These are phyloP conservation scores for Lachancea meyersii DNA, from an alignment of 805 yeast genomes.

Conservation along the genomic window DNA sequence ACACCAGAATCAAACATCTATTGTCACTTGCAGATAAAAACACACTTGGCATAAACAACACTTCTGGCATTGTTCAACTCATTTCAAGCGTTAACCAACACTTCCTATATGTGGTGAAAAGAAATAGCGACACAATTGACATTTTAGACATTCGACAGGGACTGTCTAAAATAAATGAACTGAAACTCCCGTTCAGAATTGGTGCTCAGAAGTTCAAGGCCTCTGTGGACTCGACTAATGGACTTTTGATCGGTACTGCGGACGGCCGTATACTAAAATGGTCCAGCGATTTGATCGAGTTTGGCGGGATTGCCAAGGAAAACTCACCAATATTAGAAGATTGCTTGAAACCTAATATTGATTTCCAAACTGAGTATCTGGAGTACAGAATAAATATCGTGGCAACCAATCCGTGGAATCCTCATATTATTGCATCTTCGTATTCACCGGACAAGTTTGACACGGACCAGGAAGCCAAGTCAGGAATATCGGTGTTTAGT, in stretches of 20 bases:
- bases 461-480: neutral
- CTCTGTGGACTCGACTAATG: slow-evolving; percentile 14
- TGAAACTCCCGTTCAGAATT: slow-evolving; percentile 20
- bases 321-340: neutral
- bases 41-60: slow-evolving; percentile 6
- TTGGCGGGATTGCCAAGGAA: slow-evolving; percentile 22
- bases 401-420: slow-evolving; percentile 17
- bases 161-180: slow-evolving; percentile 11
- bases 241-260: slow-evolving; percentile 23
- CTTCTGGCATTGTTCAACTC: slow-evolving; percentile 33
- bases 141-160: slow-evolving; percentile 33
- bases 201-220: slow-evolving; percentile 25
- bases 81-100: slow-evolving; percentile 34
- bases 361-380: neutral
- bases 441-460: slow-evolving; percentile 22
- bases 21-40: slow-evolving; percentile 1
- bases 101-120: slow-evolving; percentile 31
- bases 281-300: slow-evolving; percentile 23
- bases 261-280: slow-evolving; percentile 22
- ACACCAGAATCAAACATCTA: slow-evolving; percentile 13
- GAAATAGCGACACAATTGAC: slow-evolving; percentile 29
- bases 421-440: slow-evolving; percentile 15
- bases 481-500: slow-evolving; percentile 9
- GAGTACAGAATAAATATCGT: slow-evolving; percentile 16
- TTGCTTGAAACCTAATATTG: neutral